These are phyloP conservation scores for Ceratobasidium papillatum DNA, from an alignment of 1,284 basidiomycete species.

Conservation along the genomic window DNA sequence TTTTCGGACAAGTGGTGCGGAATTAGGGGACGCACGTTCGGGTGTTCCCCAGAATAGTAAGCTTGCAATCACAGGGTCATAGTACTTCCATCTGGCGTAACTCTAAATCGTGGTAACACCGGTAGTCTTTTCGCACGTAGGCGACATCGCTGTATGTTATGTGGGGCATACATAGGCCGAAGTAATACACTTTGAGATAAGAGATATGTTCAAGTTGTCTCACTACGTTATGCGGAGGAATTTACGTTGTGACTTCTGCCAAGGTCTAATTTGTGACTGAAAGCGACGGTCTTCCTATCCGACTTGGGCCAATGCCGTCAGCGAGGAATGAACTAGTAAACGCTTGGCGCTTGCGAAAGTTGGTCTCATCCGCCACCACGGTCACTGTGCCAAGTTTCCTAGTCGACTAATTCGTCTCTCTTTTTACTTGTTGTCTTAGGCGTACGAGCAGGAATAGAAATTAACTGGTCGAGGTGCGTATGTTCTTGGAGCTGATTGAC, in stretches of 20 bases:
- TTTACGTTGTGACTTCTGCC: background rate
- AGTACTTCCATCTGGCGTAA: background rate
- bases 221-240: background rate
- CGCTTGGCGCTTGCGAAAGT: slow-evolving; percentile 10
- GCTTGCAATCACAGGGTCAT: background rate
- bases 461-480: background rate
- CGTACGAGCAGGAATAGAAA: background rate
- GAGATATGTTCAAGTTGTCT: background rate
- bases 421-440: background rate
- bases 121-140: background rate
- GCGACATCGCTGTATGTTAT: background rate
- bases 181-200: background rate
- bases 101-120: background rate
- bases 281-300: background rate
- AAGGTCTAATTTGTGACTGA: background rate
- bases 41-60: background rate
- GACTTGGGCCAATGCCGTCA: background rate
- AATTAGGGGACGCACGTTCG: slow-evolving; percentile 2
- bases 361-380: slow-evolving; percentile 1
- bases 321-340: background rate
- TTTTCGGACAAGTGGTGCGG: background rate
- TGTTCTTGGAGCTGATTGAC: background rate
- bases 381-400: background rate
- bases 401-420: background rate
- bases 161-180: background rate